Evolutionary conservation across 2,329 filamentous ascomycete genomes (phyloP).

Genomic region (Orbilia quercus): DNA sequence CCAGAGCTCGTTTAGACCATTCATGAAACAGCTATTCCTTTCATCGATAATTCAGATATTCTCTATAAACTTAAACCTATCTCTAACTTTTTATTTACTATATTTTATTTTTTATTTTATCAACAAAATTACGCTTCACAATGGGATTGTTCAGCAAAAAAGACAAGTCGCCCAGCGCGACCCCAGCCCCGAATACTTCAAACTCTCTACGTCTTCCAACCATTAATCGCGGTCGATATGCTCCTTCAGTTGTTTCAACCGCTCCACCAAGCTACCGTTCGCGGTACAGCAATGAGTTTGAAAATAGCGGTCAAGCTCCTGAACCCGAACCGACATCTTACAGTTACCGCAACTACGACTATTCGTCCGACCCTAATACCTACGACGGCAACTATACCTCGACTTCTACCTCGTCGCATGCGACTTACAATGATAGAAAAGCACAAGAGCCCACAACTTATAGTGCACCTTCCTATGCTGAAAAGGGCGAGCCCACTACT

Average conservation of each 20-base stretch:
- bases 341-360: conserved; percentile 15
- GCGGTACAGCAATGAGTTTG: conserved; percentile 2
- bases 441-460: conserved; percentile 6
- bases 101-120: too few relatives aligned
- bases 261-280: conserved; percentile 14
- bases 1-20: too few relatives aligned
- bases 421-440: background rate
- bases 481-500: conserved; percentile 11
- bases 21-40: too few relatives aligned
- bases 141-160: conserved; percentile 46
- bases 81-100: too few relatives aligned
- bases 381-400: conserved; percentile 10
- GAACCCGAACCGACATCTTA: conserved; percentile 8
- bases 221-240: background rate
- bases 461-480: background rate
- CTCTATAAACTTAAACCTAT: too few relatives aligned
- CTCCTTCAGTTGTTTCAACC: conserved; percentile 9
- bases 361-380: conserved; percentile 9
- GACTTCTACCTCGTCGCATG: background rate
- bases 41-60: too few relatives aligned
- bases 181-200: background rate
- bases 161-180: conserved; percentile 17
- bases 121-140: background rate
- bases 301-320: background rate
- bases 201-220: background rate